These are phyloP conservation scores for Meyerozyma athensensis DNA, from an alignment of 1,139 yeast genomes.

Conservation along the genomic window DNA sequence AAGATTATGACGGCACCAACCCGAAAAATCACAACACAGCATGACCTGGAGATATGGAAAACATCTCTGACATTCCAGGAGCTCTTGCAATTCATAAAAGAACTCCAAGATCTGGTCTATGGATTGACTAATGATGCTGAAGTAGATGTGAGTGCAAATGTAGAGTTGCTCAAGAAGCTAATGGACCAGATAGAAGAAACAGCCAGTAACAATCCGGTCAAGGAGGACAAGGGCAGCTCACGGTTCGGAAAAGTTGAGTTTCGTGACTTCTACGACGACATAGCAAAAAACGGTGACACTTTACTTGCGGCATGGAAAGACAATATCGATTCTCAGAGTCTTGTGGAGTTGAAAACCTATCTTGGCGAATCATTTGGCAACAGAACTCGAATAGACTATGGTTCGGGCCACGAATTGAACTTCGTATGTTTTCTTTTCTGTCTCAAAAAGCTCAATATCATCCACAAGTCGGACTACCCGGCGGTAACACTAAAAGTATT, in stretches of 20 bases:
- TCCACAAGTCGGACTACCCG: constrained; percentile 35
- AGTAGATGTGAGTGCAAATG: constrained; percentile 26
- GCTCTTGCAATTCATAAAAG: constrained; percentile 51
- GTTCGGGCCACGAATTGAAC: constrained; percentile 94
- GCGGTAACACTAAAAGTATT: constrained; percentile 63
- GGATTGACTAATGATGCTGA: constrained; percentile 56
- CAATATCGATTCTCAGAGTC: background rate
- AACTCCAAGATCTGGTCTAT: constrained; percentile 60
- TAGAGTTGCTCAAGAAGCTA: constrained; percentile 30
- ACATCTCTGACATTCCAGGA: constrained; percentile 45
- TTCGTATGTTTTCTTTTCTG: constrained; percentile 69
- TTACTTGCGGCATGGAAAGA: constrained; percentile 9
- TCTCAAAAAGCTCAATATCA: constrained; percentile 36
- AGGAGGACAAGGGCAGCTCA: constrained; percentile 58
- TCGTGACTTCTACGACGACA: constrained; percentile 75
- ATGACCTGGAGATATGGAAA: constrained; percentile 65
- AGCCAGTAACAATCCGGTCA: constrained; percentile 61
- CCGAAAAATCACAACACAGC: constrained; percentile 52
- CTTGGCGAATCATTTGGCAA: constrained; percentile 79
- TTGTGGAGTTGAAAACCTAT: constrained; percentile 40
- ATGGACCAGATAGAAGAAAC: constrained; percentile 43
- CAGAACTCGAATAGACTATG: constrained; percentile 83
- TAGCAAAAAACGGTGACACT: constrained; percentile 21
- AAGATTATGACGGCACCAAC: constrained; percentile 26
- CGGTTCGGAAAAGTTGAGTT: constrained; percentile 92